phyloP scores from a whole-genome alignment of 208 protist genomes.

The Trypanosoma congolense region DNA sequence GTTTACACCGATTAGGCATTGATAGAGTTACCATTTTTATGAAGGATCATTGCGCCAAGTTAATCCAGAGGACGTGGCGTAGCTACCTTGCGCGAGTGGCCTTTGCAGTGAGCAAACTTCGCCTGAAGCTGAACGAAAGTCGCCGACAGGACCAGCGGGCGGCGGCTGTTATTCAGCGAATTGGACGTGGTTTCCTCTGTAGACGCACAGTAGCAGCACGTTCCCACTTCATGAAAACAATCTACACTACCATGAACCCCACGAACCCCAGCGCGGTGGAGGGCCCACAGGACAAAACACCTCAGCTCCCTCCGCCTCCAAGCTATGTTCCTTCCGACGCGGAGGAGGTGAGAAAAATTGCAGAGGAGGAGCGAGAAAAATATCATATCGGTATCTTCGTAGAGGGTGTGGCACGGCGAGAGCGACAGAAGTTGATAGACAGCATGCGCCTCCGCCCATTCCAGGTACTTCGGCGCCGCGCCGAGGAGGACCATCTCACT shows the following conservation, averaged over 20 bases:
- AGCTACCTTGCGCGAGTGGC: slow-evolving; percentile 38
- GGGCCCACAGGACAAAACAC: background rate
- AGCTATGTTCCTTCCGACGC: slow-evolving; percentile 16
- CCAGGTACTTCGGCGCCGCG: slow-evolving; percentile 44
- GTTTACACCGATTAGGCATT: slow-evolving; percentile 36
- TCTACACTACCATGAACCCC: slow-evolving; percentile 3
- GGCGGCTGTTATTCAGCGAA: slow-evolving; percentile 20
- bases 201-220: slow-evolving; percentile 5
- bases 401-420: slow-evolving; percentile 34
- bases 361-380: slow-evolving; percentile 37
- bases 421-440: slow-evolving; percentile 39
- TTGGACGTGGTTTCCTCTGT: slow-evolving; percentile 27
- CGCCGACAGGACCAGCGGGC: slow-evolving; percentile 4
- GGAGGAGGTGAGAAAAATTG: slow-evolving; percentile 14
- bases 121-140: slow-evolving; percentile 24
- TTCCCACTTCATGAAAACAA: background rate
- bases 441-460: slow-evolving; percentile 39
- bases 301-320: background rate
- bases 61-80: slow-evolving; percentile 65
- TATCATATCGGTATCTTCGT: slow-evolving; percentile 62
- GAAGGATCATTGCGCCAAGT: slow-evolving; percentile 30
- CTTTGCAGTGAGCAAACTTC: slow-evolving; percentile 37
- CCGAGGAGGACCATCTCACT: slow-evolving; percentile 28
- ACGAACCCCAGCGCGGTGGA: slow-evolving; percentile 1
- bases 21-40: slow-evolving; percentile 29